Percentiles rank a stretch among this genome's conserved stretches.
phyloP scores from a whole-genome alignment of 345 rosid species.

The Microthlaspi erraticum region DNA sequence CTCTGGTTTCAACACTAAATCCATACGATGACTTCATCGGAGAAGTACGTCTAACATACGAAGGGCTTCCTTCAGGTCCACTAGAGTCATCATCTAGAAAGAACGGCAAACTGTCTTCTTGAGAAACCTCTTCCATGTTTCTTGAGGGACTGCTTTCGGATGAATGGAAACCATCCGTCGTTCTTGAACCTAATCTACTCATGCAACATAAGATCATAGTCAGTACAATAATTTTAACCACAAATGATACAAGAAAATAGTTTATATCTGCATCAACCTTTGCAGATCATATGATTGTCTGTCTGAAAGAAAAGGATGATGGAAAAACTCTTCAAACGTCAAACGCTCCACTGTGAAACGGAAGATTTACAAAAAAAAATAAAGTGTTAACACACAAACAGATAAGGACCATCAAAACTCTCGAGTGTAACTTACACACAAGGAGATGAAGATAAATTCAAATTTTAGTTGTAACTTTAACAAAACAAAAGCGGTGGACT shows the following conservation, averaged over 20 bases:
- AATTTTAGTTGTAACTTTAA: neutral
- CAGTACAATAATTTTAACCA: constrained; percentile 32
- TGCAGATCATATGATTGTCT: constrained; percentile 52
- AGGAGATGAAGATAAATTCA: neutral
- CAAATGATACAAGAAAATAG: constrained; percentile 10
- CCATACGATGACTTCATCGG: constrained; percentile 60
- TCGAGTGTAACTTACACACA: neutral
- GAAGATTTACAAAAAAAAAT: neutral
- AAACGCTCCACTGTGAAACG: constrained; percentile 79
- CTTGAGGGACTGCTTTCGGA: constrained; percentile 56
- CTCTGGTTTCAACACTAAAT: constrained; percentile 54
- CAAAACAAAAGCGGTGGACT: constrained; percentile 12
- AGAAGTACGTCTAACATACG: constrained; percentile 54
- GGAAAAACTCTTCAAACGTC: constrained; percentile 93
- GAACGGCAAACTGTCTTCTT: constrained; percentile 85
- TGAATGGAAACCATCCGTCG: constrained; percentile 52
- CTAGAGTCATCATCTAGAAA: constrained; percentile 84
- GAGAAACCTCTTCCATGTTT: constrained; percentile 64
- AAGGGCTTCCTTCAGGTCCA: constrained; percentile 81
- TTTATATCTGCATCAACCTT: constrained; percentile 53
- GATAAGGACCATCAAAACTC: constrained; percentile 4
- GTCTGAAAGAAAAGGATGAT: constrained; percentile 77
- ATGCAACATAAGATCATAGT: constrained; percentile 48
- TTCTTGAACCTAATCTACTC: constrained; percentile 52
- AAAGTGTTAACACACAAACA: constrained; percentile 22